Evolutionary conservation across 2,329 filamentous ascomycete species (phyloP).

Genomic region (Cordyceps cicadae): DNA sequence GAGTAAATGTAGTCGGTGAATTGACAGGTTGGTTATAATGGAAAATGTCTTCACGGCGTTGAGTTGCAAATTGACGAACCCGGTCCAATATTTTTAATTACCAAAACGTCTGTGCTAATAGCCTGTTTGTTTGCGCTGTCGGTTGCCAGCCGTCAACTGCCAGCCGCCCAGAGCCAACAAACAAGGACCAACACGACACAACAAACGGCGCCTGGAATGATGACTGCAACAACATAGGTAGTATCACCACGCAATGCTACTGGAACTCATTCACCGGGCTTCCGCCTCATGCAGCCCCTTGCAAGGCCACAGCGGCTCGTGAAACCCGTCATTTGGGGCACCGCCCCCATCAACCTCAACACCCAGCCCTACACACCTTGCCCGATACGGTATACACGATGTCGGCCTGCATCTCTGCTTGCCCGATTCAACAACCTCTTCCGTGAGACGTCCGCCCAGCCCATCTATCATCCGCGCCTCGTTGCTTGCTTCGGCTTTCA

Average conservation of each 20-base stretch:
- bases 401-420: slow-evolving; percentile 1
- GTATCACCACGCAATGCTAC: not conserved
- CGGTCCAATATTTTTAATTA: too few species aligned
- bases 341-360: not conserved
- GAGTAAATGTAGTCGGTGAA: not conserved
- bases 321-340: not conserved
- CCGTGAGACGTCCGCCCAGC: not conserved
- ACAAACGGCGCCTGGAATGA: not conserved
- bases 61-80: too few species aligned
- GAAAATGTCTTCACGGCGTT: too few species aligned
- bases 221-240: not conserved
- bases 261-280: not conserved
- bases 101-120: too few species aligned
- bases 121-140: not conserved
- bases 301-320: not conserved
- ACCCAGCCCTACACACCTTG: not conserved
- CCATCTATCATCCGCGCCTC: not conserved
- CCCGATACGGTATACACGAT: not conserved
- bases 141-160: not conserved
- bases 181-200: not conserved
- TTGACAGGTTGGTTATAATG: not conserved
- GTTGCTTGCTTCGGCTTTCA: not conserved
- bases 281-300: not conserved
- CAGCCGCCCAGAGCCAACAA: not conserved
- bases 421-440: not conserved